Evolutionary conservation across 2,329 filamentous ascomycete genomes (phyloP).

Genomic region (Cladorrhinum sp.): DNA sequence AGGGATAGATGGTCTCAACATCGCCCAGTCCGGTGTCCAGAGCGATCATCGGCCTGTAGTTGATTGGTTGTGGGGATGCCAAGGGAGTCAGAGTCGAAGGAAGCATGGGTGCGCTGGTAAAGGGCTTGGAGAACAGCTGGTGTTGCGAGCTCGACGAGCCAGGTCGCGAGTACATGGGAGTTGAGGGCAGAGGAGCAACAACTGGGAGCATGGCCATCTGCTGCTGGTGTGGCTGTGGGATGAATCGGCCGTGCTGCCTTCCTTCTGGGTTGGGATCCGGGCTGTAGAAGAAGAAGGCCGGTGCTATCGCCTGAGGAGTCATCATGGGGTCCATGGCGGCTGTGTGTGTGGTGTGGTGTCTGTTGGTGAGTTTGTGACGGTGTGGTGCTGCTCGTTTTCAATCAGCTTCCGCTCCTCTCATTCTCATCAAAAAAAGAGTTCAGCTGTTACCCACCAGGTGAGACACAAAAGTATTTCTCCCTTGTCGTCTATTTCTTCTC

Average conservation of each 20-base stretch:
- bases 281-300: conserved; percentile 86
- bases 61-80: conserved; percentile 69
- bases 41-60: conserved; percentile 74
- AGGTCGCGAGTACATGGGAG: conserved; percentile 63
- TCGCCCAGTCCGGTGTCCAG: conserved; percentile 73
- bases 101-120: conserved; percentile 45
- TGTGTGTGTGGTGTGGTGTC: conserved; percentile 22
- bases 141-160: conserved; percentile 64
- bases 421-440: background rate
- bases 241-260: conserved; percentile 74
- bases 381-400: background rate
- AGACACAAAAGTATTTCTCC: conserved; percentile 12
- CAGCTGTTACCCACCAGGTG: conserved; percentile 33
- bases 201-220: conserved; percentile 53
- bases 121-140: conserved; percentile 43
- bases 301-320: conserved; percentile 59
- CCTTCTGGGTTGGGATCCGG: conserved; percentile 70
- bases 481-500: conserved; percentile 14
- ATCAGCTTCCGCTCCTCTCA: background rate
- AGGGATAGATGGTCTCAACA: conserved; percentile 51
- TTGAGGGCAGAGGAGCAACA: conserved; percentile 58
- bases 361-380: background rate
- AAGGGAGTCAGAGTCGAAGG: conserved; percentile 69
- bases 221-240: conserved; percentile 52
- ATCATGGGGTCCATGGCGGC: conserved; percentile 65